phyloP scores from a whole-genome alignment of 352 stramenopile genomes.

The Globisporangium middletonii region DNA sequence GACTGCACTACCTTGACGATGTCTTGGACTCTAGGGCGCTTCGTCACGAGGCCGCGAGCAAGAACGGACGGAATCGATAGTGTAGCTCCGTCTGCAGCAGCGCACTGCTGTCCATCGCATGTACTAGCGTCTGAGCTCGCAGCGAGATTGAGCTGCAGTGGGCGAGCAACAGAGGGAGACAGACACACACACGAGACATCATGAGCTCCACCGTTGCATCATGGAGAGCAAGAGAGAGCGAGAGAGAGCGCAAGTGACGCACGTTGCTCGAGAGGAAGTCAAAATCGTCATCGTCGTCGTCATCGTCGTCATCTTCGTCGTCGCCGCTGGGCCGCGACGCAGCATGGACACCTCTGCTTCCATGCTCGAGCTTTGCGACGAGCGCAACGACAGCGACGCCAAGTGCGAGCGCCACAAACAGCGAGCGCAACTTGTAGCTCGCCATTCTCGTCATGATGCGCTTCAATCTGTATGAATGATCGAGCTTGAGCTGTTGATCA shows the following conservation, averaged over 20 bases:
- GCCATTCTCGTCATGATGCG: background rate
- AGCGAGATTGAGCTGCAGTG: background rate
- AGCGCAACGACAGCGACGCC: slow-evolving; percentile 6
- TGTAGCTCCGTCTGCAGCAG: slow-evolving; percentile 4
- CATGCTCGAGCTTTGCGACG: background rate
- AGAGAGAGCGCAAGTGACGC: background rate
- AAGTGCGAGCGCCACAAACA: slow-evolving; percentile 12
- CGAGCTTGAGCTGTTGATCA: too few relatives aligned
- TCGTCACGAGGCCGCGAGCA: slow-evolving; percentile 43
- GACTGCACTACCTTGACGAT: slow-evolving; percentile 24
- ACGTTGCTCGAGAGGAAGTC: slow-evolving; percentile 32
- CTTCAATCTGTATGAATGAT: too few relatives aligned
- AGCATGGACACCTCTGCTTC: background rate
- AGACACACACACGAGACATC: too few relatives aligned
- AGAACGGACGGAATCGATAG: slow-evolving; percentile 26
- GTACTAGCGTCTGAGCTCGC: background rate
- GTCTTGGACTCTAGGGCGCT: slow-evolving; percentile 33
- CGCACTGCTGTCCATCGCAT: slow-evolving; percentile 32
- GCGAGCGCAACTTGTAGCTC: background rate
- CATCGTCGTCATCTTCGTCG: slow-evolving; percentile 15
- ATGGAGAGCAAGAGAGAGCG: background rate
- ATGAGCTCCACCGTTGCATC: background rate
- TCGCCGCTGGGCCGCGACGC: background rate
- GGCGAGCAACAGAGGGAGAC: background rate
- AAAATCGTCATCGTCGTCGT: slow-evolving; percentile 27